Conservation (phyloP, 108 stramenopile genomes). For the Cyclotella baltica region DNA sequence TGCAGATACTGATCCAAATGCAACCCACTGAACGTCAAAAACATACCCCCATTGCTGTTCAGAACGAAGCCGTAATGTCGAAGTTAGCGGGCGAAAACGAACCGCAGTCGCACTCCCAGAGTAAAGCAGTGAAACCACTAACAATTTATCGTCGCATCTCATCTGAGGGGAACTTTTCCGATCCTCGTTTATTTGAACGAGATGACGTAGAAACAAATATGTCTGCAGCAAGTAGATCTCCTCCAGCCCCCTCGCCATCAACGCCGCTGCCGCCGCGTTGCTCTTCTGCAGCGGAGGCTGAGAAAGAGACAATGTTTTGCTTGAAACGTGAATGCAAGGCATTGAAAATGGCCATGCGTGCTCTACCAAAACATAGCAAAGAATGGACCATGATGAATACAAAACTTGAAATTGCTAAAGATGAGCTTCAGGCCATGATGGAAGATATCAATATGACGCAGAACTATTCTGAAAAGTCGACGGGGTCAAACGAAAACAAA, state of each 20-base stretch:
- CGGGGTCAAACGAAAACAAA: neutral
- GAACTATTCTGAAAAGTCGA: neutral
- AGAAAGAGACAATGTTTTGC: conserved; percentile 20
- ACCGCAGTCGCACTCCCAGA: neutral
- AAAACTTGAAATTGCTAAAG: conserved; percentile 28
- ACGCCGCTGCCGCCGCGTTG: conserved; percentile 12
- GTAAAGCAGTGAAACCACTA: too few relatives aligned
- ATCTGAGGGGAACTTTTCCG: neutral
- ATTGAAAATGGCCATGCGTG: conserved; percentile 10
- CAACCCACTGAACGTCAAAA: neutral
- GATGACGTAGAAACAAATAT: neutral
- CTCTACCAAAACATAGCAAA: conserved; percentile 24
- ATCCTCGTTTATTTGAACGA: neutral
- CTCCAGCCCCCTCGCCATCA: neutral
- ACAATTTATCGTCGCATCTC: neutral
- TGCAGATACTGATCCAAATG: neutral
- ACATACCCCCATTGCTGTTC: neutral
- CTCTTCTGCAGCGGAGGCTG: conserved; percentile 24
- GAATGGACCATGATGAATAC: conserved; percentile 23
- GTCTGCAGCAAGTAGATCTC: neutral
- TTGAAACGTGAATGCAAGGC: conserved; percentile 25
- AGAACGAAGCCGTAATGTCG: neutral
- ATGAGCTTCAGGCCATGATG: conserved; percentile 29
- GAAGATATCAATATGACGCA: conserved; percentile 17
- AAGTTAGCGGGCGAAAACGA: neutral